These are phyloP conservation scores for Heterobasidion occidentale DNA, from an alignment of 1,284 basidiomycete genomes.

Conservation along the genomic window DNA sequence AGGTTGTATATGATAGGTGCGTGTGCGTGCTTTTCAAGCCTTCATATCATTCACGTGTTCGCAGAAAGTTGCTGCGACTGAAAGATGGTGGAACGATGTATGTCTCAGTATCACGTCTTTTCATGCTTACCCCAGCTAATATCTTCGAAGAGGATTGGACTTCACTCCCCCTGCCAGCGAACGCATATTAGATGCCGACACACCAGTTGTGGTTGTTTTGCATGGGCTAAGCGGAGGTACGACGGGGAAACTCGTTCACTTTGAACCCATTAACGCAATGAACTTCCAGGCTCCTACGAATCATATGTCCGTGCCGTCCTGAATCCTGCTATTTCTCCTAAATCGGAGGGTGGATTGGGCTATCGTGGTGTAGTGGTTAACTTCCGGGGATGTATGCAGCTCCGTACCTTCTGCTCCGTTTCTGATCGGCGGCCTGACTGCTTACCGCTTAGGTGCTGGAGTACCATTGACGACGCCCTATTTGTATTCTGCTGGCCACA, in stretches of 20 bases:
- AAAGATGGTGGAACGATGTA: conserved; percentile 70
- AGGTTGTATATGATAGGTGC: conserved; percentile 64
- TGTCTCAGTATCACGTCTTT: conserved; percentile 17
- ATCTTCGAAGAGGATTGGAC: conserved; percentile 54
- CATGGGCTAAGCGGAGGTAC: conserved; percentile 85
- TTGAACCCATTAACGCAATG: background rate
- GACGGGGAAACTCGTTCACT: background rate
- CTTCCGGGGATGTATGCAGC: conserved; percentile 78
- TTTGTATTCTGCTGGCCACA: conserved; percentile 82
- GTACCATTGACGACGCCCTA: conserved; percentile 76
- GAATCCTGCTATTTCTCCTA: conserved; percentile 59
- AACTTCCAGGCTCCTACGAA: conserved; percentile 69
- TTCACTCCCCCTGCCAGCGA: conserved; percentile 54
- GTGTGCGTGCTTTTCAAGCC: conserved; percentile 10
- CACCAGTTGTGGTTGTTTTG: conserved; percentile 77
- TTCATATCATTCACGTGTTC: background rate
- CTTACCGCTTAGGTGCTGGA: conserved; percentile 54
- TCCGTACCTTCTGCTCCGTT: background rate
- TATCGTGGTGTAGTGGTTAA: conserved; percentile 87
- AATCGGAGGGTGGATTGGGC: conserved; percentile 72
- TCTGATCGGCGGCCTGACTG: conserved; percentile 6
- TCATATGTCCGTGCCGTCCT: conserved; percentile 81
- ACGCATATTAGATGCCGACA: conserved; percentile 43
- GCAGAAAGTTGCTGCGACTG: conserved; percentile 48
- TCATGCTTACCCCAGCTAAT: conserved; percentile 4